Evolutionary conservation across 805 yeast species (phyloP).

Genomic region (Saccharomycopsis sp.): DNA sequence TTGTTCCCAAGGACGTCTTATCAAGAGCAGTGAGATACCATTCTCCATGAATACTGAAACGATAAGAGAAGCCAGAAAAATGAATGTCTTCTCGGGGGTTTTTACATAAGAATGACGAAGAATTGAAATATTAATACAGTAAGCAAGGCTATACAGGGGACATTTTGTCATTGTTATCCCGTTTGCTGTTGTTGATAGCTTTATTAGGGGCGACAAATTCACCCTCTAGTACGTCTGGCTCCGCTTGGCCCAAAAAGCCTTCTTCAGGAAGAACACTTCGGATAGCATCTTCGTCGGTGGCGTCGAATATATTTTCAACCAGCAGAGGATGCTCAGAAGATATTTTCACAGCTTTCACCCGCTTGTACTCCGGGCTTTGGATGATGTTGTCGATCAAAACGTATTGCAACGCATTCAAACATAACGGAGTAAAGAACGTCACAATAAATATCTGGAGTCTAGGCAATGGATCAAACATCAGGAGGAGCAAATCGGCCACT

Average conservation of each 20-base stretch:
- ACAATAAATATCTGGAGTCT: conserved; percentile 81
- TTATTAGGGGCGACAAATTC: conserved; percentile 5
- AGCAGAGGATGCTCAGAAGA: conserved; percentile 1
- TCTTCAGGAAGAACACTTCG: conserved; percentile 14
- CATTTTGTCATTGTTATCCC: not conserved
- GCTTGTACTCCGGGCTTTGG: conserved; percentile 23
- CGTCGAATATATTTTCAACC: not conserved
- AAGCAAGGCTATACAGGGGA: not conserved
- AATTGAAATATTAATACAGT: not conserved
- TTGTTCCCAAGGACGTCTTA: too few species aligned
- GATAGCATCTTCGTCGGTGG: conserved; percentile 1
- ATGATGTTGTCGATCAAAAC: conserved; percentile 69
- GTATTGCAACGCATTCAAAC: conserved; percentile 70
- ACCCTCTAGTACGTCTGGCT: conserved; percentile 32
- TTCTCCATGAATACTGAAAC: too few species aligned
- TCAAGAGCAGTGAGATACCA: too few species aligned
- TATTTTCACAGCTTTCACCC: conserved; percentile 9
- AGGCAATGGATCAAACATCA: conserved; percentile 81
- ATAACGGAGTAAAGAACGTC: conserved; percentile 71
- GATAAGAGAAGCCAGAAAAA: too few species aligned
- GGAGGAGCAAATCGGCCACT: conserved; percentile 64
- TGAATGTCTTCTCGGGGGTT: too few species aligned
- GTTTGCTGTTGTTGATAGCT: not conserved
- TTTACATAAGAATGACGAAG: too few species aligned
- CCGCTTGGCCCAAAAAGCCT: conserved; percentile 21